Base-by-base conservation (phyloP, 306 rosid genomes). In the Prunus salicina region DNA sequence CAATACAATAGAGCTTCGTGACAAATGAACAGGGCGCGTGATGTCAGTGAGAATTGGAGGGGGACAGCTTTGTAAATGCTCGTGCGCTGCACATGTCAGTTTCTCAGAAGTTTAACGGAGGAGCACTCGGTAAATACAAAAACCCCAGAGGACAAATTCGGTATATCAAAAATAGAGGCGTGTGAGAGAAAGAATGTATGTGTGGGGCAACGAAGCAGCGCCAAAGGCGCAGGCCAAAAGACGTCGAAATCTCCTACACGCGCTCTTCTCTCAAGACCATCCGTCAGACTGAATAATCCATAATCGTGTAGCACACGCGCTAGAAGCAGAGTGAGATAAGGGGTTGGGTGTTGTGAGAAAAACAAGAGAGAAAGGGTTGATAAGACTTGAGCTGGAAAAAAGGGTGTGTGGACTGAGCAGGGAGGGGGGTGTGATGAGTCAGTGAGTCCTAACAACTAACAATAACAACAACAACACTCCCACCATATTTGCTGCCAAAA, bases 361-460 rank as follows among this genome's bases (percentile, higher is more conserved):
- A 70, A 43, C 22, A 69, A 76, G 62, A 74, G 19, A 47, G 25
- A 64, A 77, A 80, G 73, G 55, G 77, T 61, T 80, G 90, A 86
- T 71, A 80, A 83, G 96, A 88, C 93, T 58, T 75, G 80, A 87
- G 88, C 87, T 80, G 75, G 72, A 30, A 81, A 60, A 65, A 72
- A 70, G 83, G 27, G 78, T 47, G 63, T 62, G 77, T 51, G 34
- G 68, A 8, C 6, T 6, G 30, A 10, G 61, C 16, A 51, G 61
- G 22, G 2, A 7, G 25, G 24, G 38, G 24, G 53, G 53, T 20
- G 13, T 56, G 15, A 56, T 83, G 85, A 75, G 34, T 80, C 78
- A 78, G 75, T 38, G 82, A 82, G 85, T 80, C 87, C 82, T n/a
- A 85, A 85, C 91, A 71, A 74, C 88, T 30, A 80, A 78, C 19